Evolutionary conservation across 2,329 filamentous ascomycete genomes (phyloP).

Genomic region (Trichoderma simmonsii): DNA sequence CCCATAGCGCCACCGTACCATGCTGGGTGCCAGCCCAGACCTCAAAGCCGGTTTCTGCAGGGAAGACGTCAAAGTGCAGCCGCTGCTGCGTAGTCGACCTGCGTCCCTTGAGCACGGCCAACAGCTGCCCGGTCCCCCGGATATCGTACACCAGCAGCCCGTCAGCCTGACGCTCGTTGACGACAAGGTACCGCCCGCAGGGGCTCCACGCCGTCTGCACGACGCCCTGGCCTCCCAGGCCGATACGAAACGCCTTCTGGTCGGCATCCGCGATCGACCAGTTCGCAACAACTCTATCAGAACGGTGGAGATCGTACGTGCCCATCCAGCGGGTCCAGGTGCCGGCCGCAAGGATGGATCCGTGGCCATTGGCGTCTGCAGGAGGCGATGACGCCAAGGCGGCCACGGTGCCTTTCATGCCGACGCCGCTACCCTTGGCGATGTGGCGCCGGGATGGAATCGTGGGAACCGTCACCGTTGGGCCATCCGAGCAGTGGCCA

Average conservation of each 20-base stretch:
- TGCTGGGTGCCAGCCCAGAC: conserved; percentile 59
- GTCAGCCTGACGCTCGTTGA: conserved; percentile 56
- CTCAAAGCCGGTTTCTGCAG: conserved; percentile 47
- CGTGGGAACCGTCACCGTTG: conserved; percentile 54
- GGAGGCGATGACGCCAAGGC: conserved; percentile 48
- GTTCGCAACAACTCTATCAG: conserved; percentile 53
- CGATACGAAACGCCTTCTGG: conserved; percentile 33
- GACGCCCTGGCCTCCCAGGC: conserved; percentile 60
- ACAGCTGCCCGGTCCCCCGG: conserved; percentile 54
- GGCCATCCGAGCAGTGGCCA: conserved; percentile 49
- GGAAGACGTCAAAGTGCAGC: conserved; percentile 54
- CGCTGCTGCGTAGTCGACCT: conserved; percentile 53
- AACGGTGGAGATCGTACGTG: conserved; percentile 57
- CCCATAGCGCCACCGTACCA: conserved; percentile 57
- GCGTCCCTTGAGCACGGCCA: conserved; percentile 53
- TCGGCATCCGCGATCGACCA: conserved; percentile 59
- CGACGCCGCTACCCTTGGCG: conserved; percentile 58
- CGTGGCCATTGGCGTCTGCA: conserved; percentile 27
- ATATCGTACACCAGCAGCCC: conserved; percentile 62
- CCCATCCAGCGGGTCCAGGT: conserved; percentile 63
- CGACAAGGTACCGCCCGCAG: conserved; percentile 60
- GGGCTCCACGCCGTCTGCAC: conserved; percentile 59
- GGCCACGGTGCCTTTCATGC: conserved; percentile 61
- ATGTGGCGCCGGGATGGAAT: conserved; percentile 59
- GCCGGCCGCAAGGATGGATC: conserved; percentile 54